Conservation (phyloP, 179 eudicot genomes). For the Heliamphora pulchella region DNA sequence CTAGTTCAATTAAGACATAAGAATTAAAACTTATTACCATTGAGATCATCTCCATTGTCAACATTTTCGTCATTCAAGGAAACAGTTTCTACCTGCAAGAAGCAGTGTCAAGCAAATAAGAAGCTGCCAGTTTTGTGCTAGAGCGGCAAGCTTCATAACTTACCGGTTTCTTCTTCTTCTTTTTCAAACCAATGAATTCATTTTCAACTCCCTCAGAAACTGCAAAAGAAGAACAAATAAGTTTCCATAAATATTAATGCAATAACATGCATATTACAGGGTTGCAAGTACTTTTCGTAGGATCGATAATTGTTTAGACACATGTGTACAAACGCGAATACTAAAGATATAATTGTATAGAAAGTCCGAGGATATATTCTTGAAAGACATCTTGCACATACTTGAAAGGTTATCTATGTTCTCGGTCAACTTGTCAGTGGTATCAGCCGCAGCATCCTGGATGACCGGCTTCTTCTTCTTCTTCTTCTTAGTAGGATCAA, state of each 20-base stretch:
- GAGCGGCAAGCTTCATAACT: not conserved
- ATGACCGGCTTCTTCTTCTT: constrained; percentile 29
- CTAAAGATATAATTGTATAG: too few species aligned
- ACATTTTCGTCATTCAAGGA: constrained; percentile 9
- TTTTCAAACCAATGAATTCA: constrained; percentile 18
- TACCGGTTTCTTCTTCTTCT: constrained; percentile 22
- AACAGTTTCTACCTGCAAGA: not conserved
- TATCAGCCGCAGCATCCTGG: constrained; percentile 12
- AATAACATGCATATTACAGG: not conserved
- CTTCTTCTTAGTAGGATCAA: constrained; percentile 37
- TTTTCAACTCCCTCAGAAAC: constrained; percentile 18
- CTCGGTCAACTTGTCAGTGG: constrained; percentile 10
- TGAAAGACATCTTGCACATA: constrained; percentile 10
- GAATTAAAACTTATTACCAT: constrained; percentile 15
- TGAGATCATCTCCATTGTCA: constrained; percentile 12
- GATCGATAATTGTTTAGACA: not conserved
- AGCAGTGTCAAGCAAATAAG: not conserved
- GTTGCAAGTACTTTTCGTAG: too few species aligned
- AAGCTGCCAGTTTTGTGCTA: not conserved
- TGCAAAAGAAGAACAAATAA: not conserved
- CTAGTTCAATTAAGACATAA: not conserved
- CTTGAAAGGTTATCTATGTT: constrained; percentile 20
- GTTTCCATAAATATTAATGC: not conserved
- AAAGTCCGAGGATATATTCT: not conserved
- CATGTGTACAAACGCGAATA: not conserved